Base-by-base conservation (phyloP, 2,329 filamentous ascomycete species). In the Stemphylium lycopersici region DNA sequence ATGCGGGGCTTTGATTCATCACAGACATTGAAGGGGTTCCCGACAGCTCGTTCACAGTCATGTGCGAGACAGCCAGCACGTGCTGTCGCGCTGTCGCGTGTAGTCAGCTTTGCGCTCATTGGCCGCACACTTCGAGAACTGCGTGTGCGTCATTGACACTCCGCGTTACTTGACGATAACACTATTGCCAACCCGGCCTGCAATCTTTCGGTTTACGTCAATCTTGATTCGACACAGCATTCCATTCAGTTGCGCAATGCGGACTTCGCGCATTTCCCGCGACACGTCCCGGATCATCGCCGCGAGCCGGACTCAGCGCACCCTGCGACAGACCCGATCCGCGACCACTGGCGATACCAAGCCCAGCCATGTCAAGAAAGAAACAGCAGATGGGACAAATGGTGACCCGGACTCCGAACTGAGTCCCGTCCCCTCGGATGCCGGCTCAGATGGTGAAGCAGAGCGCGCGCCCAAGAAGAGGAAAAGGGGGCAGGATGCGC, bases 401-500 rank as follows among this genome's bases (percentile, higher is more conserved):
- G 45, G 41, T 8, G 41, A 45, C 2, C 67, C 70, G 12, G 71
- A 68, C 8, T 74, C 72, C 6, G 70, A 71, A 37, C 48, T 73
- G 48, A 75, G 70, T 48, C 71, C 71, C 16, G 65, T 59, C 37
- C 68, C 70, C 4, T 55, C 62, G 31, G 65, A 68, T 6, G 64
- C 58, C 16, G 60, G 51, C 16, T 70, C 68, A 18, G 70, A 72
- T 32, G 55, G 34, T 16, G 61, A 64, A 16, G 60, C 56, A 22
- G 39, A 56, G 32, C 57, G 40, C 15, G 48, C 49, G 34, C 58
- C 52, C 31, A 66, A 58, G 59, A 85, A 84, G 66, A 79, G 80
- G 33, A 85, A 83, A 64, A 76, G 78, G 55, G 76, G 69, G 15
- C 51, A 68, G 52, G 66, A 70, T 61, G 46, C 64, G 48, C 36